Evolutionary conservation across 2,329 filamentous ascomycete species (phyloP), one percentile per base, ranked within the genome.

Genomic region (Phyllosticta paracitricarpa): DNA sequence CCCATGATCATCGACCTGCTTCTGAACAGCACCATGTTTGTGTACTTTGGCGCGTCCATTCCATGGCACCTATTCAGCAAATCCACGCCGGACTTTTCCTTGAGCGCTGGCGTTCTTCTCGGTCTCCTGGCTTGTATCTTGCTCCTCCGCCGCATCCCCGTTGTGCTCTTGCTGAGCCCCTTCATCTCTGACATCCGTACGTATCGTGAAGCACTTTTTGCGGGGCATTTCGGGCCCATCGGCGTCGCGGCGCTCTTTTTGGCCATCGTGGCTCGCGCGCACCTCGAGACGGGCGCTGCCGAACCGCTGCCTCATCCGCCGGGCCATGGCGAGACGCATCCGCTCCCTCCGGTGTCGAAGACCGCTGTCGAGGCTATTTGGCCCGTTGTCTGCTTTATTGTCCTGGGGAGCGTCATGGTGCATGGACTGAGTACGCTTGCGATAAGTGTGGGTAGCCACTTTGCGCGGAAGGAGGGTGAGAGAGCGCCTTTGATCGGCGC

Each of bases 201-300:
- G 0, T 77, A 76, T 24, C 74, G 75, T 5, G 82, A 84, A 68
- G 81, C 81, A 0, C 67, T 83, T 0, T 84, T 84, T 68, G 76
- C 75, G 53, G 81, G 81, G 0, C 81, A 84, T 66, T 84, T 84
- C 62, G 81, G 81, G 0, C 81, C 81, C 8, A 83, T 84, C 77
- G 82, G 82, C 19, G 75, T 84, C 1, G 81, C 81, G 2, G 81
- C 79, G 0, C 68, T 84, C 6, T 84, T 84, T 69, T 75, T 84
- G 0, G 79, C 81, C 1, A 81, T 84, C 54, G 81, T 84, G 72
- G 78, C 79, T 0, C 71, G 80, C 25, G 80, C 78, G 0, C 73
- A 81, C 62, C 72, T 84, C 0, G 81, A 83, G 65, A 82, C 75
- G 0, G 77, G 75, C 9, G 76, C 74, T 0, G 77, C 76, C 4